Conservation (phyloP, 176 grass and related monocot genomes). For the Phragmites australis region DNA sequence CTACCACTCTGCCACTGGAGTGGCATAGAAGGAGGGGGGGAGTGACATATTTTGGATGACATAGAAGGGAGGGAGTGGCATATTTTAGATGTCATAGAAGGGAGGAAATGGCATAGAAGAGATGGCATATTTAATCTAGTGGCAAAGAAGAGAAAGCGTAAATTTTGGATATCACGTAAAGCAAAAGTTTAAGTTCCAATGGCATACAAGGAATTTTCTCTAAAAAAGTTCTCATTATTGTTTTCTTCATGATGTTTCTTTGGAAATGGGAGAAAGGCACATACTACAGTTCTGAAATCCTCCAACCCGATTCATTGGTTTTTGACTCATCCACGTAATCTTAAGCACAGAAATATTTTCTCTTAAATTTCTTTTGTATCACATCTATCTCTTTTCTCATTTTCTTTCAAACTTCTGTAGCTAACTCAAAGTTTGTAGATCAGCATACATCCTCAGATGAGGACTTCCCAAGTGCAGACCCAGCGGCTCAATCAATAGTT, state of each 20-base stretch:
- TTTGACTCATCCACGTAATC: slow-evolving; percentile 70
- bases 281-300: slow-evolving; percentile 46
- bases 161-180: too few species aligned
- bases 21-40: too few species aligned
- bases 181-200: too few species aligned
- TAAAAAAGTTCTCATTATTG: too few species aligned
- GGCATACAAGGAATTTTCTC: too few species aligned
- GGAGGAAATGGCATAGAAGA: too few species aligned
- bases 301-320: slow-evolving; percentile 56
- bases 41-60: too few species aligned
- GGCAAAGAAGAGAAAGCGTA: too few species aligned
- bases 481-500: slow-evolving; percentile 28
- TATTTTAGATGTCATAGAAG: too few species aligned
- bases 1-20: too few species aligned
- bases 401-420: slow-evolving; percentile 36
- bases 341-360: slow-evolving; percentile 11
- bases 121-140: too few species aligned
- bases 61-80: too few species aligned
- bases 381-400: slow-evolving; percentile 36
- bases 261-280: slow-evolving; percentile 89
- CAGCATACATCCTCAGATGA: slow-evolving; percentile 70
- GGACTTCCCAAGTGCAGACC: slow-evolving; percentile 64
- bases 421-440: slow-evolving; percentile 45
- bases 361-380: background rate
- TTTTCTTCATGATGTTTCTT: slow-evolving; percentile 68